phyloP scores from a whole-genome alignment of 2,329 filamentous ascomycete species.

The Diplocarpon rosae region DNA sequence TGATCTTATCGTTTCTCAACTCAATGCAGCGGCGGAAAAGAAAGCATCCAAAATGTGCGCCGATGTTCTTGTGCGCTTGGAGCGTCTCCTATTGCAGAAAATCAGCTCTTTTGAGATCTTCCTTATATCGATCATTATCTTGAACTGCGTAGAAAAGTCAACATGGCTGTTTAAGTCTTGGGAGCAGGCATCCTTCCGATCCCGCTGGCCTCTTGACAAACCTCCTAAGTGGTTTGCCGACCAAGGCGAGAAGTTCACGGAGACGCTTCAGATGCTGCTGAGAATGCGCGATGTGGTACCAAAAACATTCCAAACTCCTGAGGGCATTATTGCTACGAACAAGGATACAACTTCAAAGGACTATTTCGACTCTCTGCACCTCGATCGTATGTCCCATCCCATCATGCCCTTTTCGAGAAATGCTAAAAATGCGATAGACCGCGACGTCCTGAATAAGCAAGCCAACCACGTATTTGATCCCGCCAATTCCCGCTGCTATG shows the following conservation, averaged over 20 bases:
- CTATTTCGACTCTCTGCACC: slow-evolving; percentile 45
- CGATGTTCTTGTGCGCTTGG: slow-evolving; percentile 46
- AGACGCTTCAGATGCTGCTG: slow-evolving; percentile 49
- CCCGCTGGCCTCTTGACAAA: slow-evolving; percentile 49
- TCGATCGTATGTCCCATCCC: slow-evolving; percentile 41
- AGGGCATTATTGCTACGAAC: slow-evolving; percentile 32
- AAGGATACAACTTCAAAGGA: slow-evolving; percentile 33
- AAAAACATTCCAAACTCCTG: slow-evolving; percentile 34
- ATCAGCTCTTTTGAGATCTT: slow-evolving; percentile 48
- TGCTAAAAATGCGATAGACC: slow-evolving; percentile 16
- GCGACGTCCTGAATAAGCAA: slow-evolving; percentile 25
- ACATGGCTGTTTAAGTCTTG: slow-evolving; percentile 60
- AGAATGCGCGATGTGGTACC: slow-evolving; percentile 50
- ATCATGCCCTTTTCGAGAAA: background rate
- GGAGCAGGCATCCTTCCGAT: slow-evolving; percentile 44
- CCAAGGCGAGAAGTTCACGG: slow-evolving; percentile 47
- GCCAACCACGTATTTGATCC: slow-evolving; percentile 22
- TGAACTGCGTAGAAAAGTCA: slow-evolving; percentile 56
- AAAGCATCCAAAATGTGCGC: slow-evolving; percentile 50
- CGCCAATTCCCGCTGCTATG: slow-evolving; percentile 36
- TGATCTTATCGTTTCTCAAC: slow-evolving; percentile 51
- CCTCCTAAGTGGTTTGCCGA: slow-evolving; percentile 45
- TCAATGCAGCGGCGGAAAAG: slow-evolving; percentile 53
- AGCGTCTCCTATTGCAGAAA: slow-evolving; percentile 47
- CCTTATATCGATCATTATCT: slow-evolving; percentile 48